Conservation (phyloP, 2,329 filamentous ascomycete genomes). For the Ophiostoma sp. region DNA sequence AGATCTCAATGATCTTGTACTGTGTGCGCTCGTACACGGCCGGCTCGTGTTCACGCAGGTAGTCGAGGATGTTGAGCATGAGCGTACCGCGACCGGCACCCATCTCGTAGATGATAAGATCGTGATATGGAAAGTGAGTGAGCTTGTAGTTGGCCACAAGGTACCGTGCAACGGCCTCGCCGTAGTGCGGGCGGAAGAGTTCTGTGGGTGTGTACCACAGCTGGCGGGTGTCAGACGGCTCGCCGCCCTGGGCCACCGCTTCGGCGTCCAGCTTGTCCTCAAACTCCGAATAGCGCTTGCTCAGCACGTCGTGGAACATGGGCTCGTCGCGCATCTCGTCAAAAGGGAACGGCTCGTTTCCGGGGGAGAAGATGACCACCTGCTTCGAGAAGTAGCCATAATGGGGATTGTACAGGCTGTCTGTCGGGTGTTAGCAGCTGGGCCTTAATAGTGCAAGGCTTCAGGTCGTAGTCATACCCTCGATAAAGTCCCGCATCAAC, state of each 20-base stretch:
- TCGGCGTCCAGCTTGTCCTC: constrained; percentile 78
- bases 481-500: constrained; percentile 95
- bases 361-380: constrained; percentile 90
- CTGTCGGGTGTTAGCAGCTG: constrained; percentile 39
- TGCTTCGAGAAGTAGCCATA: constrained; percentile 97
- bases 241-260: constrained; percentile 49
- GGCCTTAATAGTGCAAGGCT: neutral
- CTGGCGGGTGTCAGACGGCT: constrained; percentile 69
- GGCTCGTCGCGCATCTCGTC: constrained; percentile 72
- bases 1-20: constrained; percentile 96
- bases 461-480: constrained; percentile 54
- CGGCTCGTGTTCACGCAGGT: constrained; percentile 82
- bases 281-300: constrained; percentile 78
- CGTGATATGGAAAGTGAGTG: constrained; percentile 88
- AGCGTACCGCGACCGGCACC: constrained; percentile 94
- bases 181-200: constrained; percentile 93
- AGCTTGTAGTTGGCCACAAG: constrained; percentile 94
- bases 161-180: constrained; percentile 94
- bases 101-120: constrained; percentile 98
- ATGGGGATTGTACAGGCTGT: constrained; percentile 87
- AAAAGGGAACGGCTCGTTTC: constrained; percentile 87
- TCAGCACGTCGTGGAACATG: constrained; percentile 72
- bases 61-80: constrained; percentile 97
- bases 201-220: constrained; percentile 98
- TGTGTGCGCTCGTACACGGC: constrained; percentile 91